Base-by-base conservation (phyloP, 176 grass and related monocot species). In the Carex parvula region DNA sequence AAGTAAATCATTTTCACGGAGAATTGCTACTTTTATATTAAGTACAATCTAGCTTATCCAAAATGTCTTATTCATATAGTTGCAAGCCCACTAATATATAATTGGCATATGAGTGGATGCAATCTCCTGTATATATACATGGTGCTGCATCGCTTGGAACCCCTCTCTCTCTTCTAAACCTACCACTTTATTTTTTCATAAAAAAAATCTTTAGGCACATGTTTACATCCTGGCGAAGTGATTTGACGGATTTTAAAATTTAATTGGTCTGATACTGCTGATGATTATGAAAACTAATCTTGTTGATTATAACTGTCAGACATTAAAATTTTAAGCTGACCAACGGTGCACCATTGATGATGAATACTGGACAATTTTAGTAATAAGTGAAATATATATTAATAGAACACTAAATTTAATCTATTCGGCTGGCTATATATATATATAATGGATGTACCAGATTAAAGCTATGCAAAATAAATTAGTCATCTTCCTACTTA, bases 71-170 rank as follows among this genome's bases (percentile, higher is more conserved):
- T 56, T 77, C 73, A 56, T 76, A 17, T 77, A 33, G 24, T 77
- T 77, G 50, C 46, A 13, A 74, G 44, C 44, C 48, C 72, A 77
- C 73, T 56, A 77, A 77, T 54, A 77, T n/a, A 77, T 77, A 77
- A 77, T 77, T 77, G 73, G 14, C 50, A 55, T 48, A 77, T 56
- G 73, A 77, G 73, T 56, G 73, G 73, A 77, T 77, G 73, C 50
- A 77, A 77, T 22, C 73, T 30, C 73, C 24, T 29, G 24, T 53
- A 55, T 77, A 77, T 26, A 76, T 64, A 39, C 7, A 8, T 75
- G 73, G 32, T 77, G 73, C 73, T 56, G 17, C 46, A 14, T 77
- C 50, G 72, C 15, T 77, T 46, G 13, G 44, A 71, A 77, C 50
- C 73, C 17, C 5, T 33, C 0, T 76, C n/a, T n/a, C 5, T 77